These are phyloP conservation scores for Beauveria varroae DNA, from an alignment of 2,329 filamentous ascomycete species.

Conservation along the genomic window DNA sequence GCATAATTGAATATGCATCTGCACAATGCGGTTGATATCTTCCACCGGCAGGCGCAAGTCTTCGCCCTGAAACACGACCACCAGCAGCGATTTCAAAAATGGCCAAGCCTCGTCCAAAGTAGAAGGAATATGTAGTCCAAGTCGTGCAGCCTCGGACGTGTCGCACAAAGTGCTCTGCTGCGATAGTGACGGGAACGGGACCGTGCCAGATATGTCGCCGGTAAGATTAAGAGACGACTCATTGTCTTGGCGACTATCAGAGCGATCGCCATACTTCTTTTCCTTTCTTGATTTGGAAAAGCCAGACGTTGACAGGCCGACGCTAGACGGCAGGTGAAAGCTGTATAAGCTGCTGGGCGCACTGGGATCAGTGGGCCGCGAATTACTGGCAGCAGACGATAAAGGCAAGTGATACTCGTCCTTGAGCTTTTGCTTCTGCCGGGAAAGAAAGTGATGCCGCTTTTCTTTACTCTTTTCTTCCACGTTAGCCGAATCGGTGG, in stretches of 20 bases:
- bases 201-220: slow-evolving; percentile 46
- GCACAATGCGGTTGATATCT: slow-evolving; percentile 75
- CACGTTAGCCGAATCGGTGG: slow-evolving; percentile 40
- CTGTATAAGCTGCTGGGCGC: slow-evolving; percentile 72
- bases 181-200: slow-evolving; percentile 40
- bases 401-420: slow-evolving; percentile 66
- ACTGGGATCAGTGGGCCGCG: slow-evolving; percentile 64
- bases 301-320: slow-evolving; percentile 53
- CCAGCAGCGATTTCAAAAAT: slow-evolving; percentile 64
- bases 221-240: slow-evolving; percentile 36
- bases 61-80: slow-evolving; percentile 75
- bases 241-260: slow-evolving; percentile 42
- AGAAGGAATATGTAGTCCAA: slow-evolving; percentile 58
- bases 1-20: slow-evolving; percentile 69
- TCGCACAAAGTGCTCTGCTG: slow-evolving; percentile 43
- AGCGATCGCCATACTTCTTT: slow-evolving; percentile 69
- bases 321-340: slow-evolving; percentile 67
- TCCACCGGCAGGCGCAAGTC: slow-evolving; percentile 73
- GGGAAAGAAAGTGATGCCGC: slow-evolving; percentile 71
- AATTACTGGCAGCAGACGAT: slow-evolving; percentile 71
- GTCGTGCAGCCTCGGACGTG: slow-evolving; percentile 47
- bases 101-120: slow-evolving; percentile 76
- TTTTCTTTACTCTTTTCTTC: slow-evolving; percentile 54
- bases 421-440: slow-evolving; percentile 72
- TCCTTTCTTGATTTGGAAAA: slow-evolving; percentile 84